Base-by-base conservation (phyloP, 805 yeast genomes). In the Saturnispora bothae region DNA sequence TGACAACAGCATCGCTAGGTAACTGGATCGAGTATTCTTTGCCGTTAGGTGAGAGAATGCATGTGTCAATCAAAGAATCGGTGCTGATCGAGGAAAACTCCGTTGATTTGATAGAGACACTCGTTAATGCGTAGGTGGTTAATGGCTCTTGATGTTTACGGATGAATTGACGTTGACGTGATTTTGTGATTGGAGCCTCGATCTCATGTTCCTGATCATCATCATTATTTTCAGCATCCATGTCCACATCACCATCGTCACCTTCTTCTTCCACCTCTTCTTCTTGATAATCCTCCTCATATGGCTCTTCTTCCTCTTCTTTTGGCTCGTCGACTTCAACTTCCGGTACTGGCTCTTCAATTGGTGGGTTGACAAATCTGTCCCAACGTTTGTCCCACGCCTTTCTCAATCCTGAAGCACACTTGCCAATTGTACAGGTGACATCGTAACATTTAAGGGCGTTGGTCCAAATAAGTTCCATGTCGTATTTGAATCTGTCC, bases 371-470 rank as follows among this genome's bases (percentile, higher is more conserved):
- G 46, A 48, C 55, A 48, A 47, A 61, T 47, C 48, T 63, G 47
- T 40, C 53, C 48, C 68, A 60, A 43, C 64, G 50, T 30, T 52
- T 61, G 28, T 64, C 61, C 46, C 80, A 76, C 43, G 66, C 66
- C 22, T 65, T 66, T 43, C 72, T 66, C 37, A 92, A 65, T 31
- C 70, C 68, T 28, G 56, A 59, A 0, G 96, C 79, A 59, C 85
- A 94, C 43, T 72, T 72, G 51, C 76, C 75, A 29, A 88, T 77
- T 38, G 74, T 66, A 38, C 92, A 74, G 2, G 71, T 74, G 37
- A 81, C 81, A 43, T 76, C 81, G 56, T 88, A 89, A 59, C 77
- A 89, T 1, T 68, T 56, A 52, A 76, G 75, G 2, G 96, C 95
- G 58, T 92, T 92, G 32, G 65, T 52, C 61, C 88, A 86, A 12